Percentiles rank a stretch among this genome's conserved stretches.
phyloP scores from a whole-genome alignment of 1,284 basidiomycete species.

The Thecaphora thlaspeos region DNA sequence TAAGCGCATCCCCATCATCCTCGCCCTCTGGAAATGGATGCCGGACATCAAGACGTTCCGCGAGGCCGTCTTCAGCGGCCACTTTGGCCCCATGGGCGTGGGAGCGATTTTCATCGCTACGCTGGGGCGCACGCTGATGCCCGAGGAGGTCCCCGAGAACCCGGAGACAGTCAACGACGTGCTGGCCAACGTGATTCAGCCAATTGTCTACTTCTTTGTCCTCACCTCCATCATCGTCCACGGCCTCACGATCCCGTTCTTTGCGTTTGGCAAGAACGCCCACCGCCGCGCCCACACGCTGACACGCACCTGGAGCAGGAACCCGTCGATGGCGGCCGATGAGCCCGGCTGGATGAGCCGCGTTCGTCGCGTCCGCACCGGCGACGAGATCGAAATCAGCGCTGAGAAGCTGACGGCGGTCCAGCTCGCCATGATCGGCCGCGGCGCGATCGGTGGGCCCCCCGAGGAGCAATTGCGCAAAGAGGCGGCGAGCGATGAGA shows the following conservation, averaged over 20 bases:
- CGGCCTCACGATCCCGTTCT: conserved; percentile 57
- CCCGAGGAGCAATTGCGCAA: conserved; percentile 18
- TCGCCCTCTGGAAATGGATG: conserved; percentile 54
- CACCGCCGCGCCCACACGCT: conserved; percentile 43
- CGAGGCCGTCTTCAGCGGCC: conserved; percentile 55
- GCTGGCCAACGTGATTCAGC: conserved; percentile 53
- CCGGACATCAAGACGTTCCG: conserved; percentile 58
- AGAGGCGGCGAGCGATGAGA: conserved; percentile 8
- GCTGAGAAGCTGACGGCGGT: conserved; percentile 40
- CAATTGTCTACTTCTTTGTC: conserved; percentile 57
- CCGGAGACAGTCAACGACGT: conserved; percentile 50
- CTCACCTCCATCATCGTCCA: conserved; percentile 55
- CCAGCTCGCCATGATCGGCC: conserved; percentile 46
- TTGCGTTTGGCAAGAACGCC: conserved; percentile 49
- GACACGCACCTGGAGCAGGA: conserved; percentile 45
- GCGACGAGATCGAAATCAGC: conserved; percentile 41
- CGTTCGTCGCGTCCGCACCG: conserved; percentile 36
- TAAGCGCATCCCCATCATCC: conserved; percentile 54
- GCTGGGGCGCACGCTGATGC: conserved; percentile 45
- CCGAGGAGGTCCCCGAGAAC: conserved; percentile 45
- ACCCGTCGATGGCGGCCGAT: conserved; percentile 33
- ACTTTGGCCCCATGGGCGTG: conserved; percentile 57
- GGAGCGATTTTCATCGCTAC: conserved; percentile 57
- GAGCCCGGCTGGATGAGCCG: conserved; percentile 52
- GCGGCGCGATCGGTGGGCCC: conserved; percentile 42